These are phyloP conservation scores for Annona squamosa DNA, from an alignment of 164 flowering plant genomes.

Conservation along the genomic window DNA sequence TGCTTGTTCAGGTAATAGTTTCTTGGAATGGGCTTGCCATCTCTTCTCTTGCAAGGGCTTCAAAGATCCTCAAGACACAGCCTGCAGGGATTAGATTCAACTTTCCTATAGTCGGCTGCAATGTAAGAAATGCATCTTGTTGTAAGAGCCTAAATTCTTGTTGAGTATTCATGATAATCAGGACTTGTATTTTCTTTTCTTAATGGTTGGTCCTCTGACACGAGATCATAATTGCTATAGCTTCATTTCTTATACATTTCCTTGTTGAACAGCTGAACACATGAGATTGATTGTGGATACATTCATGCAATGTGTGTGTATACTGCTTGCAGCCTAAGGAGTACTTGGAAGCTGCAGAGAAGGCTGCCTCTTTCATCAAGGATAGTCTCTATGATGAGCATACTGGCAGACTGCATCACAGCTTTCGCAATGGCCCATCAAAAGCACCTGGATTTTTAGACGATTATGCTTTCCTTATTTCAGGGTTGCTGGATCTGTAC, in stretches of 20 bases:
- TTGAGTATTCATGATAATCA: background rate
- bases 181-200: background rate
- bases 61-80: conserved; percentile 65
- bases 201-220: background rate
- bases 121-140: conserved; percentile 36
- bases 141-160: background rate
- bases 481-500: conserved; percentile 74
- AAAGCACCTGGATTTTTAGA: conserved; percentile 92
- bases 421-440: conserved; percentile 88
- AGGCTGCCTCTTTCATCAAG: conserved; percentile 73
- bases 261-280: background rate
- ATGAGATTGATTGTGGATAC: background rate
- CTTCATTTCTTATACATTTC: background rate
- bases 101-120: conserved; percentile 66
- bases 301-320: background rate
- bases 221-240: background rate
- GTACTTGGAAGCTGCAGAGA: conserved; percentile 72
- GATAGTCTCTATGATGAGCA: conserved; percentile 50
- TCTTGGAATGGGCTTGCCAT: conserved; percentile 95
- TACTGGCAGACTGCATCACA: conserved; percentile 58
- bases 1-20: conserved; percentile 68
- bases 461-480: conserved; percentile 87
- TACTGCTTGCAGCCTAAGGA: conserved; percentile 54
- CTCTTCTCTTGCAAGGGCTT: conserved; percentile 88
- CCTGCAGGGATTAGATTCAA: conserved; percentile 37